Evolutionary conservation across 2,329 filamentous ascomycete genomes (phyloP), one percentile per base, ranked within the genome.

Genomic region (Colletotrichum liriopes): DNA sequence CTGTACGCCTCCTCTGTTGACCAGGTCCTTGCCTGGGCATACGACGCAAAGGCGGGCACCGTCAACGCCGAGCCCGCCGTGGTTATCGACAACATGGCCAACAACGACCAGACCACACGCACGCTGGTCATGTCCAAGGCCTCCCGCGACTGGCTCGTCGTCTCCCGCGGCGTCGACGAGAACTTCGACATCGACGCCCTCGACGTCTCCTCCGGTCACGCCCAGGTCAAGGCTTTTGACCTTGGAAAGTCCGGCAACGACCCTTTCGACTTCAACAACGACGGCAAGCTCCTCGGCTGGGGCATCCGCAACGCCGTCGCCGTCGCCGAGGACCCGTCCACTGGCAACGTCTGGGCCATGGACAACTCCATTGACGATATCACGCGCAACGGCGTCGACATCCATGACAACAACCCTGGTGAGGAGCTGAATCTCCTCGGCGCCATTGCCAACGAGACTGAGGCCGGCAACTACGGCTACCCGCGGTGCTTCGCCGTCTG

Each of bases 361-460:
- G 93, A 94, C 80, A 94, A 94, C 80, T 92, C 89, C 2, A 90
- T 90, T 11, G 92, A 94, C 79, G 81, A 92, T 47, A 84, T 94
- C 20, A 81, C 81, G 18, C 86, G 92, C 41, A 81, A 86, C 59
- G 88, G 87, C 12, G 75, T 84, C n/a, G 90, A 93, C 72, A 87
- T 93, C 55, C 90, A 93, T 75, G 80, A 89, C 72, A 85, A 93
- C 76, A 94, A 94, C 77, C 93, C 93, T 0, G 93, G 87, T 20
- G 93, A 94, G 78, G 91, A 94, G 80, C 81, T 95, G 79, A 94
- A 94, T 80, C 93, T 89, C 79, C 89, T 93, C 72, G 92, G 93
- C 4, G 87, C 86, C 69, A 82, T 93, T 58, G 18, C 80, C 55
- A 82, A 84, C 20, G 75, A 82, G 37, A 72, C 77, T 37, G 77